Percentiles rank a stretch among this genome's conserved stretches.
Conservation (phyloP, 2,329 filamentous ascomycete species). For the Penicillium frequentans region DNA sequence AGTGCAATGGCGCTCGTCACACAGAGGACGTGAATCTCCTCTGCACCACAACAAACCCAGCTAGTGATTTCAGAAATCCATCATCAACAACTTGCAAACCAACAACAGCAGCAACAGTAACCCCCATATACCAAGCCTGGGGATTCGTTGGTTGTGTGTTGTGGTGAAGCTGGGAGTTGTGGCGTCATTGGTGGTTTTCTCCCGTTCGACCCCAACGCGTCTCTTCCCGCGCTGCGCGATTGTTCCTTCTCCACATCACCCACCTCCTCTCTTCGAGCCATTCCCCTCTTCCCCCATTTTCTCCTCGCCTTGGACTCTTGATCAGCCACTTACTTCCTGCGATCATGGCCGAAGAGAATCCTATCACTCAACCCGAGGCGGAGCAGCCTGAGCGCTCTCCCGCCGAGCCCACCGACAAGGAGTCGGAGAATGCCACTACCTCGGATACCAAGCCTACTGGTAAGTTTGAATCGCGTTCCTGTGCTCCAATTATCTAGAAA, state of each 20-base stretch:
- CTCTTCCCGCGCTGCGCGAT: slow-evolving; percentile 29
- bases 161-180: slow-evolving; percentile 7
- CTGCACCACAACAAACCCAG: neutral
- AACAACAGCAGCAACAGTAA: too few species aligned
- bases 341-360: slow-evolving; percentile 43
- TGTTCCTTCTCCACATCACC: slow-evolving; percentile 29
- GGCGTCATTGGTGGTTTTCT: slow-evolving; percentile 23
- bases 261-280: slow-evolving; percentile 23
- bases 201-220: slow-evolving; percentile 25
- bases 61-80: neutral
- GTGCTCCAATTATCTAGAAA: neutral
- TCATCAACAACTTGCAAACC: neutral
- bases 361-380: slow-evolving; percentile 32
- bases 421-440: slow-evolving; percentile 20
- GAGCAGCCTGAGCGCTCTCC: slow-evolving; percentile 34
- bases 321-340: slow-evolving; percentile 14
- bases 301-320: slow-evolving; percentile 14
- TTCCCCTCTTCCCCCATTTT: slow-evolving; percentile 20
- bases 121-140: neutral
- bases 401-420: slow-evolving; percentile 32
- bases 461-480: slow-evolving; percentile 13
- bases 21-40: neutral
- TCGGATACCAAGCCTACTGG: slow-evolving; percentile 20
- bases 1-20: neutral
- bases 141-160: neutral